A percentile compares a stretch with the other conserved stretches of the same genome.
Evolutionary conservation across 2,329 filamentous ascomycete genomes (phyloP).

Genomic region (Dactylellina leptospora): DNA sequence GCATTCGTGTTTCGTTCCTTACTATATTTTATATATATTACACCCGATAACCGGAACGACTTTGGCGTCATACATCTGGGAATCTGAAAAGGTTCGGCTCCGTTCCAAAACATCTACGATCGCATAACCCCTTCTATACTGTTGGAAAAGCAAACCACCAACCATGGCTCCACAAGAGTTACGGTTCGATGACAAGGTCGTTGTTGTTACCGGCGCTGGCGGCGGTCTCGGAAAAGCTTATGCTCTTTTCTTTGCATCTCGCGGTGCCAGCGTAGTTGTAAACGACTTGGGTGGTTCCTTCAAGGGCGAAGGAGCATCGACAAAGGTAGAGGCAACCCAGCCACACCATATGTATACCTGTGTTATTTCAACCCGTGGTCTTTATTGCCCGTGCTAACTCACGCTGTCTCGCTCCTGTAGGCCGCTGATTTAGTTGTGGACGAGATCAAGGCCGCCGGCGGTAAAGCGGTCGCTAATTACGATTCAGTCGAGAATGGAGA

Average conservation of each 20-base stretch:
- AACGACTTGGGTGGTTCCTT: slow-evolving; percentile 94
- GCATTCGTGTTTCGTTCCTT: neutral
- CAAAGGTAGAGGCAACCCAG: slow-evolving; percentile 70
- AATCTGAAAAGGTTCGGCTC: too few relatives aligned
- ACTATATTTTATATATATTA: neutral
- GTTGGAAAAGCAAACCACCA: neutral
- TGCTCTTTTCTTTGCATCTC: slow-evolving; percentile 86
- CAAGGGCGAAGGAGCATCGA: slow-evolving; percentile 87
- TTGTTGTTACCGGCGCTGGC: slow-evolving; percentile 86
- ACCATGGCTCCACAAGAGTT: slow-evolving; percentile 64
- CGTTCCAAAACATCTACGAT: too few relatives aligned
- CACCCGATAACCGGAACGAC: neutral
- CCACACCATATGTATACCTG: neutral
- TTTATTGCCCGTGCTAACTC: neutral
- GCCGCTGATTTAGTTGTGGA: slow-evolving; percentile 83
- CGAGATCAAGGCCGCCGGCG: slow-evolving; percentile 84
- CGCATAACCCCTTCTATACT: too few relatives aligned
- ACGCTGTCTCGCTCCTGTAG: slow-evolving; percentile 62
- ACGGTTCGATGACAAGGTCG: slow-evolving; percentile 86
- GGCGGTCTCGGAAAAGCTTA: slow-evolving; percentile 84
- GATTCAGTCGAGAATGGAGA: slow-evolving; percentile 93
- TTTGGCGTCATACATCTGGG: neutral
- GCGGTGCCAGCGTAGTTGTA: slow-evolving; percentile 93
- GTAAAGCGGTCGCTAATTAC: slow-evolving; percentile 97
- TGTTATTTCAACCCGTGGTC: neutral